A percentile compares a stretch with the other conserved stretches of the same genome.
Conservation (phyloP, 78 protist genomes). For the slime mould (Dictyostelium discoideum) region DNA sequence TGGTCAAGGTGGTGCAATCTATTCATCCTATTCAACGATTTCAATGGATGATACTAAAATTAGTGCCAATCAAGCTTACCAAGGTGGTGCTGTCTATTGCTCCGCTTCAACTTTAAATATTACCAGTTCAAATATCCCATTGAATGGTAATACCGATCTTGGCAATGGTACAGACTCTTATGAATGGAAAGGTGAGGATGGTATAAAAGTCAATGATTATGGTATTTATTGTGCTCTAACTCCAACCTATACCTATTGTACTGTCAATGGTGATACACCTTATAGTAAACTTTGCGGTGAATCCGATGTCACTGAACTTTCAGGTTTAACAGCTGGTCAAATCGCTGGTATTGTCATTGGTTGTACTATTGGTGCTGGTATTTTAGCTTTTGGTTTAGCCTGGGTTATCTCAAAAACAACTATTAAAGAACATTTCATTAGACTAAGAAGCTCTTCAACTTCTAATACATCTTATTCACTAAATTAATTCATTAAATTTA, state of each 20-base stretch:
- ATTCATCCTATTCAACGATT: neutral
- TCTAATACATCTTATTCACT: neutral
- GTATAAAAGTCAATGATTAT: neutral
- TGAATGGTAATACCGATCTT: constrained; percentile 13
- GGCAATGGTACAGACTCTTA: neutral
- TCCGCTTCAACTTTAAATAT: neutral
- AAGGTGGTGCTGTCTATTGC: constrained; percentile 50
- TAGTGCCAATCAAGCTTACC: neutral
- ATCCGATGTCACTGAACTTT: neutral
- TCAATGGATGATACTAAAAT: neutral
- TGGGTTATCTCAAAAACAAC: neutral
- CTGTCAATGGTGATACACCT: neutral
- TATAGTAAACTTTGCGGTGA: constrained; percentile 43
- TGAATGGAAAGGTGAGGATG: neutral
- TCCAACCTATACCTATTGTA: constrained; percentile 42
- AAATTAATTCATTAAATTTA: neutral
- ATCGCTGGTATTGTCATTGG: constrained; percentile 42
- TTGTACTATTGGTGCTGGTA: neutral
- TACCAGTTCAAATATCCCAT: neutral
- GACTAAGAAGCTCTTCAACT: neutral
- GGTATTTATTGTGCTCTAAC: constrained; percentile 27
- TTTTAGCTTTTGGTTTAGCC: constrained; percentile 36
- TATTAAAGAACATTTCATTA: neutral
- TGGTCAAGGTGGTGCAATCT: constrained; percentile 52
- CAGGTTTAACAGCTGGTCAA: neutral